Evolutionary conservation across 805 yeast species (phyloP).

Genomic region (Diddensiella santjacobensis): DNA sequence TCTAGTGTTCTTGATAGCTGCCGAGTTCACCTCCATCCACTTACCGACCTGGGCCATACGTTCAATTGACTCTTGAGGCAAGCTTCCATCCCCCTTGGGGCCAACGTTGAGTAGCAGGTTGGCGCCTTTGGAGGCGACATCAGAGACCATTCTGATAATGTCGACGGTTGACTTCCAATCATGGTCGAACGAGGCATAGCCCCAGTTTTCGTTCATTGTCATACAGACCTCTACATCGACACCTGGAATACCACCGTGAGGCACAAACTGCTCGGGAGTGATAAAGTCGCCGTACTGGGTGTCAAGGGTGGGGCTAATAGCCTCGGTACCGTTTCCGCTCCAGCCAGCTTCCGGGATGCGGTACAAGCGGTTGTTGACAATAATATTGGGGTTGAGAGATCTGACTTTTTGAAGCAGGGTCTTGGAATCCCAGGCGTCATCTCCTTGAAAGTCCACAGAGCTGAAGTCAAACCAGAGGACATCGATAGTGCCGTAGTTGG

Average conservation of each 20-base stretch:
- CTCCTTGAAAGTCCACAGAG: constrained; percentile 18
- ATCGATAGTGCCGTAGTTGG: constrained; percentile 13
- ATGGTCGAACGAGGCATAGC: constrained; percentile 15
- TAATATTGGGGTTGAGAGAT: constrained; percentile 12
- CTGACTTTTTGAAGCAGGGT: constrained; percentile 11
- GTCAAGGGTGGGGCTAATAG: constrained; percentile 10
- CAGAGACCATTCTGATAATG: constrained; percentile 11
- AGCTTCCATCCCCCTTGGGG: constrained; percentile 19
- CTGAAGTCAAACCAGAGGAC: constrained; percentile 19
- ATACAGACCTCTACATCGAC: constrained; percentile 17
- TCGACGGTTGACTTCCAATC: constrained; percentile 13
- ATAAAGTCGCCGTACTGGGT: constrained; percentile 18
- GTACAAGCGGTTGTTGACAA: constrained; percentile 18
- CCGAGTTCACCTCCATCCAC: constrained; percentile 13
- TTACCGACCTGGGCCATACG: constrained; percentile 10
- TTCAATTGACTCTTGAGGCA: constrained; percentile 6
- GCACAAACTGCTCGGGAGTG: constrained; percentile 20
- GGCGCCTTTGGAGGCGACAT: constrained; percentile 17
- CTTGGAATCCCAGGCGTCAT: constrained; percentile 15
- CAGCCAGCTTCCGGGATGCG: constrained; percentile 15
- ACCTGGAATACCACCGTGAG: constrained; percentile 12
- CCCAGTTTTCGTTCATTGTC: constrained; percentile 20
- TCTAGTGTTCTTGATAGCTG: constrained; percentile 7
- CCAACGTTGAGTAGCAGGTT: constrained; percentile 21
- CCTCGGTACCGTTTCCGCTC: constrained; percentile 12